These are phyloP conservation scores for Podospora conica DNA, from an alignment of 495 filamentous ascomycete species.

Conservation along the genomic window DNA sequence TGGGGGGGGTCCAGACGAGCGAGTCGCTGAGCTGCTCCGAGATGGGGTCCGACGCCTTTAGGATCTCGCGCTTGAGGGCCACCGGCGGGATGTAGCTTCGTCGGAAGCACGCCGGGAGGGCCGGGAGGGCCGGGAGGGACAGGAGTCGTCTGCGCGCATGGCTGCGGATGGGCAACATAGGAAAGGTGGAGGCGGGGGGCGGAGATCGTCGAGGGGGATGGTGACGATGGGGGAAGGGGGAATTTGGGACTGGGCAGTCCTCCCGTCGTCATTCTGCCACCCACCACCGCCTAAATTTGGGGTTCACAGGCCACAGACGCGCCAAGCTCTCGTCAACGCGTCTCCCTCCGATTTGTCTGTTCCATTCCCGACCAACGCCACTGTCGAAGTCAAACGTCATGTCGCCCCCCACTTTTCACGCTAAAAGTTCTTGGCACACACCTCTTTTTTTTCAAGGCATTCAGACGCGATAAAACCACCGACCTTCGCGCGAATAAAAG, in stretches of 20 bases:
- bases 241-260: background rate
- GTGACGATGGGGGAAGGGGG: background rate
- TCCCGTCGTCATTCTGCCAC: slow-evolving; percentile 1
- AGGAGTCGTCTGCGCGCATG: background rate
- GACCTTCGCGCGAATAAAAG: too few relatives aligned
- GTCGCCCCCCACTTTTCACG: too few relatives aligned
- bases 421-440: too few relatives aligned
- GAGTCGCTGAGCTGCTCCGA: background rate
- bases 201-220: slow-evolving; percentile 1
- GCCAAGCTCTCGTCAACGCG: background rate
- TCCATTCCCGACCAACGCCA: too few relatives aligned
- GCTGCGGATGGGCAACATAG: slow-evolving; percentile 3
- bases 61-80: background rate
- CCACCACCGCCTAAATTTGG: background rate
- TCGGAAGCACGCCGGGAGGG: background rate
- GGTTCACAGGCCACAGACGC: background rate
- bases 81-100: background rate
- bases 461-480: too few relatives aligned
- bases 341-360: background rate
- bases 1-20: background rate
- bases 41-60: background rate
- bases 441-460: too few relatives aligned
- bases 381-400: too few relatives aligned
- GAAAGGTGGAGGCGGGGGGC: background rate
- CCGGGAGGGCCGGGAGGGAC: background rate